A percentile compares a stretch with the other conserved stretches of the same genome.
phyloP scores from a whole-genome alignment of 257 asterid species.

The Paraleonurus japonicus region DNA sequence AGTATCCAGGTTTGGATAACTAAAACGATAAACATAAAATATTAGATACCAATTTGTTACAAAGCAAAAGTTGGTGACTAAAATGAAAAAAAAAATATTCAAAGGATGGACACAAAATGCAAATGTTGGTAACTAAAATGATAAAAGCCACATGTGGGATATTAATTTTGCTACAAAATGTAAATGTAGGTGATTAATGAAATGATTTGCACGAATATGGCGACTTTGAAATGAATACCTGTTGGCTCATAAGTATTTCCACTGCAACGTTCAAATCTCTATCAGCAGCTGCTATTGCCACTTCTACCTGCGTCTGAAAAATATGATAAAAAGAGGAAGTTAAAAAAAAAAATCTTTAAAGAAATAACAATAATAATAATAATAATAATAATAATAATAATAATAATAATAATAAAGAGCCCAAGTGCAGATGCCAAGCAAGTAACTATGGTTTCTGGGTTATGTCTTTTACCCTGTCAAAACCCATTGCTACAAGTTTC shows the following conservation, averaged over 20 bases:
- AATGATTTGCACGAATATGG: neutral
- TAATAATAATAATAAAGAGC: neutral
- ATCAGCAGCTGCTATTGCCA: conserved; percentile 92
- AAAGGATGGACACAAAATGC: neutral
- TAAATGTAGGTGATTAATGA: neutral
- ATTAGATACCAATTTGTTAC: too few species aligned
- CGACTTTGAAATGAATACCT: conserved; percentile 41
- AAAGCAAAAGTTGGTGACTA: neutral
- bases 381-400: neutral
- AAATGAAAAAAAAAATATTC: neutral
- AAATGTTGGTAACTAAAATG: neutral
- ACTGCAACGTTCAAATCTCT: conserved; percentile 84
- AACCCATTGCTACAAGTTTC: conserved; percentile 94
- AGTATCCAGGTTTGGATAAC: neutral
- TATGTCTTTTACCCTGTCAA: conserved; percentile 64
- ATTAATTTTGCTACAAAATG: neutral
- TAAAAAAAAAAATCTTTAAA: neutral
- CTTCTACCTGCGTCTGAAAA: conserved; percentile 88
- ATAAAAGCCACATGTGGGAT: neutral
- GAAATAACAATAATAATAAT: neutral
- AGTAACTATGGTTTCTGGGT: neutral
- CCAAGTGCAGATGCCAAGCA: neutral
- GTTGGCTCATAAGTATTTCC: conserved; percentile 95
- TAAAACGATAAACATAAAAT: neutral
- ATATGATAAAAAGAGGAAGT: neutral